phyloP scores from a whole-genome alignment of 257 asterid genomes.

The Craterostigma plantagineum region DNA sequence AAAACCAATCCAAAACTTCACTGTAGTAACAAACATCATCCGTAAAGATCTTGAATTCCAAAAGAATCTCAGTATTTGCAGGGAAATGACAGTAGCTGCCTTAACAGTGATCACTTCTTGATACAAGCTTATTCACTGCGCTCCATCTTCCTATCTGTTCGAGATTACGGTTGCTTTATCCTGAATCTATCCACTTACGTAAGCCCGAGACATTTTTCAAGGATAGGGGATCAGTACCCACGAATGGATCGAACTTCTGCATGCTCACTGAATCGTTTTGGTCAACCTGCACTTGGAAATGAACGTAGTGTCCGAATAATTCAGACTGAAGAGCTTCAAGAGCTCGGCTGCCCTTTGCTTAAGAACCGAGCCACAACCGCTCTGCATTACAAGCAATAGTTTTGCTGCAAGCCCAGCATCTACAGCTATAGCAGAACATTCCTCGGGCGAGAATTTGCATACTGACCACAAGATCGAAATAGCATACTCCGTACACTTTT shows the following conservation, averaged over 20 bases:
- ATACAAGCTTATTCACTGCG: no score
- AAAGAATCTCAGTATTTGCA: no score
- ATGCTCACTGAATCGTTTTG: conserved; percentile 41
- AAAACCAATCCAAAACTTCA: no score
- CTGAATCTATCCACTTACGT: no score
- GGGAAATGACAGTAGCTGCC: no score
- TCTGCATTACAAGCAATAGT: conserved; percentile 54
- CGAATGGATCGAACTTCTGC: neutral
- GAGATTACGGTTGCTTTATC: no score
- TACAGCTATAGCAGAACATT: conserved; percentile 25
- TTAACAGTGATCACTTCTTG: no score
- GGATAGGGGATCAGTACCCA: no score
- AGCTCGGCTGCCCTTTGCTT: conserved; percentile 59
- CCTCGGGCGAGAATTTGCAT: conserved; percentile 17
- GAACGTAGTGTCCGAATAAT: conserved; percentile 42
- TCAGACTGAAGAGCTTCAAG: conserved; percentile 53
- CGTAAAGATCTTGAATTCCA: no score
- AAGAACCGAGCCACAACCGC: conserved; percentile 32
- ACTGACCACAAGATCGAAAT: conserved; percentile 37
- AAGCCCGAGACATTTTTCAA: no score
- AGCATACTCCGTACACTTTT: conserved; percentile 33
- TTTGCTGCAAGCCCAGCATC: conserved; percentile 61
- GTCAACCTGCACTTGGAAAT: conserved; percentile 60
- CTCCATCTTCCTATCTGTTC: no score
- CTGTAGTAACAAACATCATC: no score